Percentiles rank a stretch among this genome's conserved stretches.
These are phyloP conservation scores for Chrysoporthe cubensis DNA, from an alignment of 2,329 filamentous ascomycete species.

Conservation along the genomic window DNA sequence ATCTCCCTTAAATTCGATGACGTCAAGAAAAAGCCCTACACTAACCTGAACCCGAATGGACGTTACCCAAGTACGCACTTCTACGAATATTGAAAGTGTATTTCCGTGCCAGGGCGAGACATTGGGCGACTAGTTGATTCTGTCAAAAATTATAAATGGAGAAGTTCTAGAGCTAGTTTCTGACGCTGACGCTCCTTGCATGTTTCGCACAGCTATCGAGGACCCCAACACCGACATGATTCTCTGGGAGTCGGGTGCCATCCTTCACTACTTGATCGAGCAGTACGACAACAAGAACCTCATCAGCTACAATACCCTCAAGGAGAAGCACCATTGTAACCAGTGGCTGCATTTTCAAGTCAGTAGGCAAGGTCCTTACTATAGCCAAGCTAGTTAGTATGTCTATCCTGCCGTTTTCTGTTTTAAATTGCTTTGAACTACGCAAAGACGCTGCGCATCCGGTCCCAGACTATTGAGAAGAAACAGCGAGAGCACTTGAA, in stretches of 20 bases:
- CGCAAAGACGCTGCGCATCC: neutral
- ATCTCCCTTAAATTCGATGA: constrained; percentile 12
- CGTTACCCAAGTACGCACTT: constrained; percentile 12
- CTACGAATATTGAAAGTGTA: too few relatives aligned
- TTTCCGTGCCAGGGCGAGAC: constrained; percentile 1
- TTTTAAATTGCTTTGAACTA: neutral
- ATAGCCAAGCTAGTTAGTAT: constrained; percentile 38
- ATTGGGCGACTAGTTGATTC: too few relatives aligned
- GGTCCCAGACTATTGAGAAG: neutral
- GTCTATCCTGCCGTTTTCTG: neutral
- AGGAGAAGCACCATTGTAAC: constrained; percentile 30
- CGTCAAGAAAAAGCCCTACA: constrained; percentile 21
- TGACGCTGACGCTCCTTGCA: neutral
- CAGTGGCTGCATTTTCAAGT: constrained; percentile 50
- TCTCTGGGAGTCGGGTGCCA: constrained; percentile 50
- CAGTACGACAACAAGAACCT: constrained; percentile 34
- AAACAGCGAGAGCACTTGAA: neutral
- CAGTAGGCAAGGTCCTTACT: constrained; percentile 50
- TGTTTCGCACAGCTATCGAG: constrained; percentile 38
- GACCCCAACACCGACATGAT: constrained; percentile 49
- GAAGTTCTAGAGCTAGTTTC: too few relatives aligned
- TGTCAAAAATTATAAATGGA: too few relatives aligned
- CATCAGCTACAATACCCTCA: constrained; percentile 30
- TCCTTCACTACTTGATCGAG: constrained; percentile 48
- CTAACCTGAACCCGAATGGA: constrained; percentile 22